phyloP scores from a whole-genome alignment of 257 asterid species.

The Petunia axillaris region DNA sequence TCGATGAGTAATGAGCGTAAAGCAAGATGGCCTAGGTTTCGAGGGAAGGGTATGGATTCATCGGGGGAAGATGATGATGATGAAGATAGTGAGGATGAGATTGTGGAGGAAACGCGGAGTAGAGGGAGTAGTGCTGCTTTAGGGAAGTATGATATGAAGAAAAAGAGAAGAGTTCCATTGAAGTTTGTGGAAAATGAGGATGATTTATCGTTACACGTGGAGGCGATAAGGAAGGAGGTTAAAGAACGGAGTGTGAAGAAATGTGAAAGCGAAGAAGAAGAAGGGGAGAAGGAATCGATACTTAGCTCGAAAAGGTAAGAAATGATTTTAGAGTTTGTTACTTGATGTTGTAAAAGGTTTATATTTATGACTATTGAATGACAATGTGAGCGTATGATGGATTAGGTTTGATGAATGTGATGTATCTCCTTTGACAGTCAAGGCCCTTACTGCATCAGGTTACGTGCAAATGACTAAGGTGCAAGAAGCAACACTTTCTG shows the following conservation, averaged over 20 bases:
- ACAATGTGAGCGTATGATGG: constrained; percentile 30
- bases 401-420: constrained; percentile 90
- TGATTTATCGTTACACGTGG: constrained; percentile 64
- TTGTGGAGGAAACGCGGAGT: constrained; percentile 38
- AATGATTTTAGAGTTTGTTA: constrained; percentile 13
- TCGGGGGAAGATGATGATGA: constrained; percentile 56
- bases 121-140: constrained; percentile 68
- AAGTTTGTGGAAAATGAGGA: constrained; percentile 64
- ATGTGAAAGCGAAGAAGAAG: constrained; percentile 38
- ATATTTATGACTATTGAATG: constrained; percentile 23
- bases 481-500: constrained; percentile 84
- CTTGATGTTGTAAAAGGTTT: constrained; percentile 6
- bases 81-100: constrained; percentile 40
- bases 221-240: constrained; percentile 64
- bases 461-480: constrained; percentile 87
- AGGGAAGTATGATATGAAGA: constrained; percentile 70
- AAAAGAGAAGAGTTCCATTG: constrained; percentile 67
- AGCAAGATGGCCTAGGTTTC: constrained; percentile 64
- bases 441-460: constrained; percentile 84
- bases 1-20: constrained; percentile 32
- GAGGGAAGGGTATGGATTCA: constrained; percentile 35
- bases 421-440: constrained; percentile 69
- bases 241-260: constrained; percentile 48
- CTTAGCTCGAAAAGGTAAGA: constrained; percentile 73
- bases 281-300: constrained; percentile 53